These are phyloP conservation scores for Suhomyces coccinellae DNA, from an alignment of 1,139 yeast genomes.

Conservation along the genomic window DNA sequence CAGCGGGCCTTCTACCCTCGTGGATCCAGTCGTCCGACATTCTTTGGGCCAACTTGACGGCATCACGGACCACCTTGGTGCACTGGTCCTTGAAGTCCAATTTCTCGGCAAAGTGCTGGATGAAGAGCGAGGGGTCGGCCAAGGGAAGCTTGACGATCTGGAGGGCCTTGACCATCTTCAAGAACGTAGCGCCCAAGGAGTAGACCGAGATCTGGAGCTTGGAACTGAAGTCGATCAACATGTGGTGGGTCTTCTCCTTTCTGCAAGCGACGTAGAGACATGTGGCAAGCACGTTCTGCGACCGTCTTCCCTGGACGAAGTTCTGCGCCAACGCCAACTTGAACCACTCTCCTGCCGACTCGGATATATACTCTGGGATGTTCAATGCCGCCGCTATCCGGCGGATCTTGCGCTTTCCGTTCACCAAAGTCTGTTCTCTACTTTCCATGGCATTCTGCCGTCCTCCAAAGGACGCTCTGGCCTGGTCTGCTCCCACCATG, in stretches of 20 bases:
- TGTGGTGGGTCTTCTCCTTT: constrained; percentile 85
- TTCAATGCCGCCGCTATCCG: constrained; percentile 76
- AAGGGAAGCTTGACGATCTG: constrained; percentile 76
- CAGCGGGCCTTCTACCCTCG: constrained; percentile 97
- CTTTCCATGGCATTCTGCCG: constrained; percentile 75
- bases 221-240: constrained; percentile 93
- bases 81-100: constrained; percentile 73
- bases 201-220: constrained; percentile 87
- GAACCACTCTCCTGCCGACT: constrained; percentile 88
- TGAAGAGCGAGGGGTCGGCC: constrained; percentile 91
- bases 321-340: constrained; percentile 79
- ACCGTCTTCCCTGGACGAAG: constrained; percentile 92
- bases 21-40: constrained; percentile 96
- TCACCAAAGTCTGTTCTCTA: constrained; percentile 81
- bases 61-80: constrained; percentile 80
- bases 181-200: constrained; percentile 92
- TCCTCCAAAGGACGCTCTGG: constrained; percentile 68
- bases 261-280: constrained; percentile 95
- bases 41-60: constrained; percentile 79
- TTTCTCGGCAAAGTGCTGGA: constrained; percentile 89
- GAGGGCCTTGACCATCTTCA: constrained; percentile 82
- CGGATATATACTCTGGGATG: constrained; percentile 82
- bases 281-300: constrained; percentile 93
- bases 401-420: constrained; percentile 74
- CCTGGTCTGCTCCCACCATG: constrained; percentile 85